Base-by-base conservation (phyloP, 371 early-diverging fungal species). In the Lichtheimia corymbifera region DNA sequence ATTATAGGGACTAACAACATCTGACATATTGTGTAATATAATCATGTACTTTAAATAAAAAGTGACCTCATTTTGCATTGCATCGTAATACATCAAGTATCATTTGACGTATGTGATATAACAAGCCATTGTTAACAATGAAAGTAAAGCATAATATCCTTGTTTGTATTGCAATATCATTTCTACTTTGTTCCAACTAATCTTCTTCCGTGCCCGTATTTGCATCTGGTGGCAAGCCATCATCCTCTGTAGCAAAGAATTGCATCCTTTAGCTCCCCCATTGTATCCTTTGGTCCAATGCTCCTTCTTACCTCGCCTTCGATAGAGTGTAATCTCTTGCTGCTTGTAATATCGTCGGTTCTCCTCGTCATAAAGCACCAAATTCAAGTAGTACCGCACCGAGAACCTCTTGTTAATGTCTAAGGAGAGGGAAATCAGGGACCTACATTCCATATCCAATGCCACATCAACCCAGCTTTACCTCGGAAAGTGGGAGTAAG, bases 351-450 rank as follows among this genome's bases (percentile, higher is more conserved):
- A 98, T 50, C 98, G 84, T 47, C 99, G 85, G 76, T 96, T 97
- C 73, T 99, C 99, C 68, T 97, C 97, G 70, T 99, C 99, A 58
- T 97, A 88, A 17, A 99, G 83, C 9, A 99, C 98, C 55, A 99
- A 80, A 70, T 98, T 98, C 60, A 99, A 77, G 70, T 95, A 98
- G 71, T 99, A 99, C 56, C 98, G 82, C 6, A 95, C 93, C 3
- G 96, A 96, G 77, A 97, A 98, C 74, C 94, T 93, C 77, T 96
- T 98, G 86, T 99, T 98, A 30, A 99, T 90, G 58, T 74, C 83
- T 76, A 61, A 17, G 22, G 13, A n/a, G 41, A 4, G 14, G 1
- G 3, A 40, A 5, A 13, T 49, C 20, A 40, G 42, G 0, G n/a
- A 47, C 14, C 20, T 47, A n/a, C 17, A 47, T 18, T 7, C 15